These are phyloP conservation scores for Pythium insidiosum DNA, from an alignment of 352 stramenopile species.

Conservation along the genomic window DNA sequence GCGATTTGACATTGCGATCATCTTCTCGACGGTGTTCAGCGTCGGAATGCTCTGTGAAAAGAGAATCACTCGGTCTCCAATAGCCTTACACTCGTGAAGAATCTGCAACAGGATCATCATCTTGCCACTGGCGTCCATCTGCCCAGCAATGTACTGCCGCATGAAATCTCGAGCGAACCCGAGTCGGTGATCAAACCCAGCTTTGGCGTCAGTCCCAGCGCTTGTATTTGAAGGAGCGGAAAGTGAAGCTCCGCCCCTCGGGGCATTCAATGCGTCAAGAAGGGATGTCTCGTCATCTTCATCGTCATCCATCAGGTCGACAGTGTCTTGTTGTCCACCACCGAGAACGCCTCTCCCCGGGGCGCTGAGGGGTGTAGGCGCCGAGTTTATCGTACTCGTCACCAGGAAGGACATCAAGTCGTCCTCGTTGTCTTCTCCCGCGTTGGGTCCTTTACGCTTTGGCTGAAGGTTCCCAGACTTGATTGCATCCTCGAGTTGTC, in stretches of 20 bases:
- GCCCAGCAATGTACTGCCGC: constrained; percentile 35
- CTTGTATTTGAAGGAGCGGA: too few species aligned
- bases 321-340: too few species aligned
- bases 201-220: neutral
- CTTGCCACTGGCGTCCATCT: constrained; percentile 73
- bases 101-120: constrained; percentile 85
- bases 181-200: constrained; percentile 33
- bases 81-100: constrained; percentile 48
- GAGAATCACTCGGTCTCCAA: constrained; percentile 81
- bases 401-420: constrained; percentile 31
- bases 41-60: constrained; percentile 88
- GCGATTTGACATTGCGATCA: constrained; percentile 62
- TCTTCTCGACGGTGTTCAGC: constrained; percentile 66
- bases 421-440: constrained; percentile 25
- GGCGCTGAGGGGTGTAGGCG: too few species aligned
- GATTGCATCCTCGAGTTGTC: constrained; percentile 46
- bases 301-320: constrained; percentile 18
- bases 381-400: too few species aligned
- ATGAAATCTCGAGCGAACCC: constrained; percentile 67
- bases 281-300: constrained; percentile 25
- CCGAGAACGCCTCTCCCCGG: too few species aligned
- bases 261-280: constrained; percentile 25
- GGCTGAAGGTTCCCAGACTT: constrained; percentile 22
- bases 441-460: neutral
- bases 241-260: too few species aligned